These are phyloP conservation scores for Moringa oleifera DNA, from an alignment of 345 rosid genomes.

Conservation along the genomic window DNA sequence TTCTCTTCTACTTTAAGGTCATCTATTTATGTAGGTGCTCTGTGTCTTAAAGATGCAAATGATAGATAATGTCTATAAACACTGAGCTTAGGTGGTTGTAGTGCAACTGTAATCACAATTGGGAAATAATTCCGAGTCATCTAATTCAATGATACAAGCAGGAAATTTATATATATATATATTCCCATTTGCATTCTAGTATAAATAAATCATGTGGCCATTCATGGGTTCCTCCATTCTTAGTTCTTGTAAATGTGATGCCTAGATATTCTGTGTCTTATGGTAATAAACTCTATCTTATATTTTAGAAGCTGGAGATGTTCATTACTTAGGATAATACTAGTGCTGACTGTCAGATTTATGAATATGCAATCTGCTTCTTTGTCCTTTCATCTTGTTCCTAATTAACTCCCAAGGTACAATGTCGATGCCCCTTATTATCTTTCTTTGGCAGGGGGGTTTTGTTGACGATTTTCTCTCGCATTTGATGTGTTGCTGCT, in stretches of 20 bases:
- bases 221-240: neutral
- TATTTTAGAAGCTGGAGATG: neutral
- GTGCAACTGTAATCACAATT: too few species aligned
- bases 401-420: neutral
- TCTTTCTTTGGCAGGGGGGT: conserved; percentile 60
- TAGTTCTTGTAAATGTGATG: neutral
- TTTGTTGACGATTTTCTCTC: conserved; percentile 89
- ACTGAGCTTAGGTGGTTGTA: neutral
- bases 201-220: neutral
- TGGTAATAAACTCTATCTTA: neutral
- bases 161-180: too few species aligned
- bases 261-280: neutral
- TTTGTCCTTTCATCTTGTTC: neutral
- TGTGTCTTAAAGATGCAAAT: neutral
- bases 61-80: neutral
- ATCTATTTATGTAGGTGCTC: neutral
- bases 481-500: conserved; percentile 96
- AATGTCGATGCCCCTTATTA: neutral
- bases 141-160: too few species aligned
- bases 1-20: conserved; percentile 12
- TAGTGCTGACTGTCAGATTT: neutral
- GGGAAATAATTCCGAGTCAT: too few species aligned
- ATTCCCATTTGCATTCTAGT: too few species aligned
- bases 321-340: neutral
- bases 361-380: neutral